Evolutionary conservation across 2,329 filamentous ascomycete genomes (phyloP).

Genomic region (Fusarium dlaminii): DNA sequence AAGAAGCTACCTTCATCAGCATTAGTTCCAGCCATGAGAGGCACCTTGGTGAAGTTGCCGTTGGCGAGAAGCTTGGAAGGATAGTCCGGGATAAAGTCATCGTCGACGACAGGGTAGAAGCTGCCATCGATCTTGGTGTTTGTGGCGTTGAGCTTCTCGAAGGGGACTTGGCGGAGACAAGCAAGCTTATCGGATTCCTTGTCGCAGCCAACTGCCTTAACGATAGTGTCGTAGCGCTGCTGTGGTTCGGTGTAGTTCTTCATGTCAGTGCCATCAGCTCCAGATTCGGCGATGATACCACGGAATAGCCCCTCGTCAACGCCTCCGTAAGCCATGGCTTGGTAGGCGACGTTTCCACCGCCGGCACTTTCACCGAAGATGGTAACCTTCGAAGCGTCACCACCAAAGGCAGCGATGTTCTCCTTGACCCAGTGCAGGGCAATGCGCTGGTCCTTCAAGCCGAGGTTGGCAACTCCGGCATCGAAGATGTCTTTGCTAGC

Average conservation of each 20-base stretch:
- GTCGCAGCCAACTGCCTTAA: slow-evolving; percentile 37
- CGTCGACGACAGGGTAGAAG: slow-evolving; percentile 45
- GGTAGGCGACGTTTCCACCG: slow-evolving; percentile 57
- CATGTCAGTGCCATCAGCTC: slow-evolving; percentile 46
- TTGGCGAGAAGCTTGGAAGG: slow-evolving; percentile 62
- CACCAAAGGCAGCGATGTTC: slow-evolving; percentile 56
- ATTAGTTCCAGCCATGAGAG: slow-evolving; percentile 70
- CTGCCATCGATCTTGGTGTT: slow-evolving; percentile 11
- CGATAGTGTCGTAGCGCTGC: slow-evolving; percentile 34
- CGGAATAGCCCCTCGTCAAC: slow-evolving; percentile 64
- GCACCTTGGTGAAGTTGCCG: slow-evolving; percentile 70
- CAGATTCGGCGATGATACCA: slow-evolving; percentile 61
- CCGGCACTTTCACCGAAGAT: slow-evolving; percentile 59
- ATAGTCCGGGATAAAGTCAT: slow-evolving; percentile 51
- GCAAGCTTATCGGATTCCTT: slow-evolving; percentile 35
- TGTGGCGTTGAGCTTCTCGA: slow-evolving; percentile 34
- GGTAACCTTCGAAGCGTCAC: slow-evolving; percentile 56
- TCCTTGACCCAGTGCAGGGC: slow-evolving; percentile 61
- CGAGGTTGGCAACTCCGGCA: slow-evolving; percentile 53
- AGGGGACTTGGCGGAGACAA: slow-evolving; percentile 44
- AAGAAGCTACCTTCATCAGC: slow-evolving; percentile 71
- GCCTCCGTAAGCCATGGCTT: slow-evolving; percentile 62
- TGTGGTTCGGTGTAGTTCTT: slow-evolving; percentile 23
- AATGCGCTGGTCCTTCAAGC: slow-evolving; percentile 59
- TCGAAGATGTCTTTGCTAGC: slow-evolving; percentile 53